Evolutionary conservation across 768 basidiomycete species (phyloP), one percentile per base, ranked within the genome.

Genomic region (Hirschioporus abietinus): DNA sequence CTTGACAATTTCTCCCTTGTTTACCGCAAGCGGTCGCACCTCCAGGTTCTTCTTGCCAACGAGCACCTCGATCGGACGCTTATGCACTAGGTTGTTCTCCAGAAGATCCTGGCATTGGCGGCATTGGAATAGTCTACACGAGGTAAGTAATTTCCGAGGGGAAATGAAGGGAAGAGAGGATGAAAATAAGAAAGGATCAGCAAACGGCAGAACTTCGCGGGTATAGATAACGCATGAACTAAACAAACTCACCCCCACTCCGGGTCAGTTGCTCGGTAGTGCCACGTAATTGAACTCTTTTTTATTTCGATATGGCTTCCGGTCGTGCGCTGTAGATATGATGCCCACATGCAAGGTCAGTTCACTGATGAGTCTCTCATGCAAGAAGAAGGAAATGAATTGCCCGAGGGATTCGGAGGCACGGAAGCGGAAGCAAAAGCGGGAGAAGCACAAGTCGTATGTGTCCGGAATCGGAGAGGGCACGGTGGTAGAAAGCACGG

Each of bases 1-100:
- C 82, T 96, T 96, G 74, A 98, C 96, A 73, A 99, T 98, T 81
- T 99, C 96, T 64, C 96, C 96, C 87, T 99, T 99, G 85, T 97
- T 98, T 67, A 98, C 88, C 1, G 95, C 95, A 35, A 96, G 83
- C 4, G 95, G 96, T 68, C 96, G 88, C 24, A 98, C 96, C 80
- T 99, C 96, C 59, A 99, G 82, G 76, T 98, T 98, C 88, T 98
- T 98, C 84, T 99, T 99, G 23, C 96, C 96, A 34, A 96, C 91
- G 63, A 97, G 87, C 5, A 97, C 95, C 79, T 99, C 96, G 67
- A 99, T 98, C 7, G 96, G 95, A 62, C 96, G 84, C 76, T 96
- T 93, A 70, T 93, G 89, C 58, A 90, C 93, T 69, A 99, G 76
- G 74, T 94, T 96, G 77, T 94, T 96, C 83, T 99, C 96, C 63